Conservation (phyloP, 192 early-diverging fungal genomes). For the Backusella parvicylindrica region DNA sequence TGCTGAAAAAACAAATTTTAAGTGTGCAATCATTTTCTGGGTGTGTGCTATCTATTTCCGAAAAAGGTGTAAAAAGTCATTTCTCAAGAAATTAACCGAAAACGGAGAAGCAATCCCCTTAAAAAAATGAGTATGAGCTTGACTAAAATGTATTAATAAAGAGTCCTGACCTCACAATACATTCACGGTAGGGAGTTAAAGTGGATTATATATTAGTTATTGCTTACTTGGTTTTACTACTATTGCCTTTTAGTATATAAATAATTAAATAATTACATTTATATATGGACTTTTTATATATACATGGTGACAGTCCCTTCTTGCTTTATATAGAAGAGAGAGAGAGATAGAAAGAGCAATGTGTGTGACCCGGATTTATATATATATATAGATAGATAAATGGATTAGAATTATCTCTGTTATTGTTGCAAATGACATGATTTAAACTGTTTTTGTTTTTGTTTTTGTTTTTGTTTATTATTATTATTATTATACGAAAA, state of each 20-base stretch:
- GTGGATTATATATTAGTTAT: background rate
- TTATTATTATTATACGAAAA: background rate
- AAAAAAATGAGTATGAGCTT: background rate
- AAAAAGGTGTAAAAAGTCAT: background rate
- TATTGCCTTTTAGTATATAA: background rate
- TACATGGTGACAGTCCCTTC: background rate
- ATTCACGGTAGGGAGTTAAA: background rate
- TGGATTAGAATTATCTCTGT: background rate
- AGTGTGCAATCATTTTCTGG: no score
- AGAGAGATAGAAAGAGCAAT: no score
- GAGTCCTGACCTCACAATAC: background rate
- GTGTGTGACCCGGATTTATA: background rate
- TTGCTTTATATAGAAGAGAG: background rate
- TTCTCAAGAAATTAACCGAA: background rate
- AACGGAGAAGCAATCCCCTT: background rate
- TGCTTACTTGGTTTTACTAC: background rate
- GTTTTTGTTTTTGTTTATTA: background rate
- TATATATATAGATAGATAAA: background rate
- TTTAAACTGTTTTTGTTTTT: background rate
- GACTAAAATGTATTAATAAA: background rate
- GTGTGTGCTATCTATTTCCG: no score
- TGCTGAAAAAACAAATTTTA: no score
- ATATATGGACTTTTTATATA: background rate
- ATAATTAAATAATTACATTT: background rate
- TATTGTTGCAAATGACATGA: background rate